A percentile compares a stretch with the other conserved stretches of the same genome.
These are phyloP conservation scores for Asterophora lycoperdoides DNA, from an alignment of 768 basidiomycete species.

Conservation along the genomic window DNA sequence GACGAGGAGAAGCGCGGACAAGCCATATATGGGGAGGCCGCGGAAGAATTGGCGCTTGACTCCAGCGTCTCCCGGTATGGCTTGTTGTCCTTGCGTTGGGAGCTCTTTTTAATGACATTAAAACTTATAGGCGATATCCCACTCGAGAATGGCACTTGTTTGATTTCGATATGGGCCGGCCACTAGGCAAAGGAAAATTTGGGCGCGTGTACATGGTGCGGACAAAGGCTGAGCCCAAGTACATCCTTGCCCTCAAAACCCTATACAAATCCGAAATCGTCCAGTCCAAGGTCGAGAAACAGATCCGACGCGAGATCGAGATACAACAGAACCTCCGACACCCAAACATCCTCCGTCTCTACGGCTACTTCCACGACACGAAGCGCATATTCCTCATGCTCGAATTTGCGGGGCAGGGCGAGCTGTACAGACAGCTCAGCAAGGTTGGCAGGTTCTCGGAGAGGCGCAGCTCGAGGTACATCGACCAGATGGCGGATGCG, in stretches of 20 bases:
- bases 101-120: not conserved
- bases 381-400: slow-evolving; percentile 98
- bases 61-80: slow-evolving; percentile 69
- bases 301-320: slow-evolving; percentile 95
- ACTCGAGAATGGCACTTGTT: slow-evolving; percentile 83
- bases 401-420: slow-evolving; percentile 96
- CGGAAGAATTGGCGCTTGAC: slow-evolving; percentile 77
- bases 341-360: slow-evolving; percentile 89
- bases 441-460: slow-evolving; percentile 86
- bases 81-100: not conserved
- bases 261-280: slow-evolving; percentile 97
- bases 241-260: slow-evolving; percentile 95
- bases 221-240: slow-evolving; percentile 82
- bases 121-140: slow-evolving; percentile 48
- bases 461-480: slow-evolving; percentile 82
- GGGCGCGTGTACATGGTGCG: slow-evolving; percentile 98
- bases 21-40: slow-evolving; percentile 70
- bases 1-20: slow-evolving; percentile 83
- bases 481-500: slow-evolving; percentile 98
- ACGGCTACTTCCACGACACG: slow-evolving; percentile 97
- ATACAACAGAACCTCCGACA: slow-evolving; percentile 96
- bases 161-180: slow-evolving; percentile 91
- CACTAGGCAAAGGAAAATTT: slow-evolving; percentile 98
- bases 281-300: slow-evolving; percentile 88
- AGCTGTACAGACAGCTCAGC: slow-evolving; percentile 92